Base-by-base conservation (phyloP, 331 rosid species). In the Stylosanthes scabra region DNA sequence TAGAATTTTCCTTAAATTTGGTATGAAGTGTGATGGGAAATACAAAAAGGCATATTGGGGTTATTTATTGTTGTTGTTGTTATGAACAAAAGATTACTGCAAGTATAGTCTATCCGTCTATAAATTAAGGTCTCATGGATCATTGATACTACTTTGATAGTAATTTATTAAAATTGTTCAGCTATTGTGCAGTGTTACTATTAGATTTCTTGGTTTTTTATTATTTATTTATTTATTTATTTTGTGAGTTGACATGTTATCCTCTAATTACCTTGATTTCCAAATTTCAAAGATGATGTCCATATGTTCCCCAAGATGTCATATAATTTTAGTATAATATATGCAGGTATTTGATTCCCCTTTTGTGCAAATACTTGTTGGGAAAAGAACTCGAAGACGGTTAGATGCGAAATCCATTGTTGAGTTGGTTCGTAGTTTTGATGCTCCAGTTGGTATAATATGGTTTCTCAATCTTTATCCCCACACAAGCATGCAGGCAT, bases 281-380 rank as follows among this genome's bases (percentile, higher is more conserved):
- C 59, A 20, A 20, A 20, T 20, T 20, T 1, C 25, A 1, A 20
- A 20, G n/a, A n/a, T n/a, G n/a, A n/a, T n/a, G n/a, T 70, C 46
- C 28, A 65, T 14, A 27, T 78, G 12, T 74, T 66, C 16, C 71
- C 65, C 45, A 16, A 11, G 44, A 16, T 63, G 52, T 70, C 13
- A 59, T 44, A 47, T 44, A 69, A 58, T 64, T 44, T 47, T 27
- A 11, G 49, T 66, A 54, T 52, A 74, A 72, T 76, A 29, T 66
- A 10, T 74, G 51, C 81, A 91, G 98, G 92, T 93, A 16, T 86
- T 85, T 72, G 98, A 93, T 75, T 82, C 92, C 74, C 98, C 97
- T 20, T 77, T 83, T 71, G 81, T 93, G 82, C 81, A 86, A 81
- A 72, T 91, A 40, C 80, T 86, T 29, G 84, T 93, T 75, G 90